These are phyloP conservation scores for Oryza rufipogon DNA, from an alignment of 176 grass and related monocot genomes.

Conservation along the genomic window DNA sequence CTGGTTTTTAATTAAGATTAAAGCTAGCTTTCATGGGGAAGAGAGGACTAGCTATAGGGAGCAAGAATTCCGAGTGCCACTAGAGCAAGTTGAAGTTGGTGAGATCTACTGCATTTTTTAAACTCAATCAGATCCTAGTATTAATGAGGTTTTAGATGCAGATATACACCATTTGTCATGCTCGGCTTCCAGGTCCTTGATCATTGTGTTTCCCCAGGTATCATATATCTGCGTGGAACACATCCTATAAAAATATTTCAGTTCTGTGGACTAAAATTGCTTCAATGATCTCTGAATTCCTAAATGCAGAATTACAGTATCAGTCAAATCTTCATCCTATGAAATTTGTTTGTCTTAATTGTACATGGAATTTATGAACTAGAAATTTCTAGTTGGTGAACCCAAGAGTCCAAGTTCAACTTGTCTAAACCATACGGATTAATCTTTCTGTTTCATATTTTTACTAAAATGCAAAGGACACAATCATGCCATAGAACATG, in stretches of 20 bases:
- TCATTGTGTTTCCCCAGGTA: conserved; percentile 1
- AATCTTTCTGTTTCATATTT: neutral
- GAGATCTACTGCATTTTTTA: neutral
- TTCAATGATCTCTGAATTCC: neutral
- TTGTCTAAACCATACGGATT: neutral
- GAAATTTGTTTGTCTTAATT: too few species aligned
- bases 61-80: conserved; percentile 32
- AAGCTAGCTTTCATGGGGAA: conserved; percentile 24
- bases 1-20: neutral
- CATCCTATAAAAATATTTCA: conserved; percentile 9
- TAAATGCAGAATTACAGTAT: conserved; percentile 4
- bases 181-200: neutral
- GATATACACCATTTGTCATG: neutral
- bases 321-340: too few species aligned
- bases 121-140: neutral
- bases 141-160: conserved; percentile 11
- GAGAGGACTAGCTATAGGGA: neutral
- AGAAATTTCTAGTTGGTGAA: too few species aligned
- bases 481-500: neutral
- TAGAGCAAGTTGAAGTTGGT: conserved; percentile 29
- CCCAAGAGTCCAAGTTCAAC: neutral
- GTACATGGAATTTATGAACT: too few species aligned
- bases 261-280: neutral
- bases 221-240: neutral
- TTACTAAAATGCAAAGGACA: neutral